A percentile compares a stretch with the other conserved stretches of the same genome.
These are phyloP conservation scores for Wickerhamomyces subpelliculosus DNA, from an alignment of 805 yeast species.

Conservation along the genomic window DNA sequence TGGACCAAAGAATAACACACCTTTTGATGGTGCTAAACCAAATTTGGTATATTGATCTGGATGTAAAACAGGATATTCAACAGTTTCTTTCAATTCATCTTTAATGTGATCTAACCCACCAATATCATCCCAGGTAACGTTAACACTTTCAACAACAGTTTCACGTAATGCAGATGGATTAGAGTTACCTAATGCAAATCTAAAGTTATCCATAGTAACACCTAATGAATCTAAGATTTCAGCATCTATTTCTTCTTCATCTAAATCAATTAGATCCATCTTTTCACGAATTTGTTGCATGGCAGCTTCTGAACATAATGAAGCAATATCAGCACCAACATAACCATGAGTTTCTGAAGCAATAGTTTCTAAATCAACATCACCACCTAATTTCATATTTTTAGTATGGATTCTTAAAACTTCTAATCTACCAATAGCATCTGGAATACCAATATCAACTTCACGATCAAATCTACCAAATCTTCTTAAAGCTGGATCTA, in stretches of 20 bases:
- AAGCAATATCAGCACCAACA: slow-evolving; percentile 98
- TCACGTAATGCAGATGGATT: slow-evolving; percentile 99
- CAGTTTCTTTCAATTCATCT: slow-evolving; percentile 96
- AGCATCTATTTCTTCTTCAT: slow-evolving; percentile 95
- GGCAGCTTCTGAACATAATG: slow-evolving; percentile 99
- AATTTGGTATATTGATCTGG: slow-evolving; percentile 98
- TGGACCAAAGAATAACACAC: slow-evolving; percentile 98
- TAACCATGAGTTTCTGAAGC: slow-evolving; percentile 99
- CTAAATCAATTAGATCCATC: slow-evolving; percentile 95
- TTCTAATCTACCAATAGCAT: slow-evolving; percentile 97
- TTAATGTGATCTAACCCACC: slow-evolving; percentile 97
- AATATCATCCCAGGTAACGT: slow-evolving; percentile 98
- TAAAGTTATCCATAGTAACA: slow-evolving; percentile 98
- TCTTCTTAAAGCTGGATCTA: slow-evolving; percentile 76
- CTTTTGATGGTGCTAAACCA: slow-evolving; percentile 96
- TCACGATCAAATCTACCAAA: slow-evolving; percentile 91
- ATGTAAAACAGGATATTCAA: slow-evolving; percentile 96
- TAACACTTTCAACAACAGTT: slow-evolving; percentile 97
- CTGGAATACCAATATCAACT: slow-evolving; percentile 91
- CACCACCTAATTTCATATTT: slow-evolving; percentile 94
- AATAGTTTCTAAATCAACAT: slow-evolving; percentile 91
- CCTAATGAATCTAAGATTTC: slow-evolving; percentile 94
- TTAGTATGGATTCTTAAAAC: slow-evolving; percentile 95
- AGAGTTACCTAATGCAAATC: slow-evolving; percentile 95
- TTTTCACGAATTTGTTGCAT: slow-evolving; percentile 99